phyloP scores from a whole-genome alignment of 1,139 yeast species.

The Pichia sp. region DNA sequence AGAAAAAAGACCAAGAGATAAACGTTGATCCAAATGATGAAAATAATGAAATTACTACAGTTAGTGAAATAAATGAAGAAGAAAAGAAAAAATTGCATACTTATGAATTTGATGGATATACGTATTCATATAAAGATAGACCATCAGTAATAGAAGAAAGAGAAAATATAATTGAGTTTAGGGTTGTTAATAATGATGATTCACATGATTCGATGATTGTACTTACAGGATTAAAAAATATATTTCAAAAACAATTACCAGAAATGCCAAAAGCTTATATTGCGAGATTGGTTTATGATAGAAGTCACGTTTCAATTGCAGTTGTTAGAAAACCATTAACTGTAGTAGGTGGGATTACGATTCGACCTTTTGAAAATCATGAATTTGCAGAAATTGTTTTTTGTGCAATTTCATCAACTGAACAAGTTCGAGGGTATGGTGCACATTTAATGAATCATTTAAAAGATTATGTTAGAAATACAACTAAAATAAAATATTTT shows the following conservation, averaged over 20 bases:
- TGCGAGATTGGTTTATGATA: constrained; percentile 86
- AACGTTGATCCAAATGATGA: background rate
- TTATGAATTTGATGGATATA: constrained; percentile 69
- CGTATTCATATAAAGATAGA: constrained; percentile 80
- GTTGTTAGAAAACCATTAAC: constrained; percentile 88
- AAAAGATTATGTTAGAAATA: constrained; percentile 88
- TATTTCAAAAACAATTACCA: constrained; percentile 94
- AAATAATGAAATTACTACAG: background rate
- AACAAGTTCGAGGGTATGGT: constrained; percentile 97
- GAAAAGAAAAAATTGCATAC: constrained; percentile 47
- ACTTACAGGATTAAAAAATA: constrained; percentile 88
- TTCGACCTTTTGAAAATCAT: constrained; percentile 84
- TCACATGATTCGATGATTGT: constrained; percentile 83
- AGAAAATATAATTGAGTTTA: constrained; percentile 84
- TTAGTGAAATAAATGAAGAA: constrained; percentile 34
- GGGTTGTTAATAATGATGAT: constrained; percentile 94
- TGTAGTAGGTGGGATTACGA: constrained; percentile 97
- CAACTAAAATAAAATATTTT: constrained; percentile 81
- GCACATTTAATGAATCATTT: constrained; percentile 97
- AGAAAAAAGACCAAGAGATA: background rate
- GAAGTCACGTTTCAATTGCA: constrained; percentile 93
- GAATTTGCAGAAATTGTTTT: constrained; percentile 97
- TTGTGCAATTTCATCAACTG: constrained; percentile 95
- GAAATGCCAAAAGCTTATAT: constrained; percentile 98
- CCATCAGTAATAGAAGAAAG: constrained; percentile 92